Percentiles rank a stretch among this genome's conserved stretches.
Evolutionary conservation across 768 basidiomycete species (phyloP).

Genomic region (Mycena olivaceomarginata): DNA sequence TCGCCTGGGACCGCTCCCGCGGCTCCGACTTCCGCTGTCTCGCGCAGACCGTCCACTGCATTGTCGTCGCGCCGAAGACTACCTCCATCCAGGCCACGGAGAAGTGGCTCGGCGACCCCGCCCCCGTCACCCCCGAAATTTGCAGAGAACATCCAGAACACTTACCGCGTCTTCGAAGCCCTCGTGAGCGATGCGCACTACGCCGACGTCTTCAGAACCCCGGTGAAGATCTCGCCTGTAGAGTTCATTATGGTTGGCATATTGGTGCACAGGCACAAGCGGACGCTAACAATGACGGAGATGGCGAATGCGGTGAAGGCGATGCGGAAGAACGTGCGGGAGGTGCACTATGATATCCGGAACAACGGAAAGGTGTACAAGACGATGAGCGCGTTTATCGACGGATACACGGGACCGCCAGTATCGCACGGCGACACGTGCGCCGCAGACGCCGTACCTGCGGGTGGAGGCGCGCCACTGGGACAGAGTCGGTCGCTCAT

Average conservation of each 20-base stretch:
- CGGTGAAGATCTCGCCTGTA: conserved; percentile 78
- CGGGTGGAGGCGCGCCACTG: too few species aligned
- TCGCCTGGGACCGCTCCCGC: conserved; percentile 61
- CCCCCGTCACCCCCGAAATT: conserved; percentile 57
- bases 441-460: too few species aligned
- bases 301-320: conserved; percentile 66
- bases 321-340: conserved; percentile 75
- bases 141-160: conserved; percentile 56
- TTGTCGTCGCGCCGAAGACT: too few species aligned
- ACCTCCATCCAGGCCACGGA: conserved; percentile 68
- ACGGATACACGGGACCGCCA: conserved; percentile 26
- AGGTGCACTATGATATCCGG: conserved; percentile 77
- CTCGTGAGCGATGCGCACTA: conserved; percentile 67
- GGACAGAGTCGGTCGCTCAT: too few species aligned
- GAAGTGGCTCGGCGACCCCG: conserved; percentile 67
- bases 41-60: too few species aligned
- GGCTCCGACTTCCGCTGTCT: conserved; percentile 75
- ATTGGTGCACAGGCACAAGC: conserved; percentile 71
- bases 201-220: too few species aligned
- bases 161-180: conserved; percentile 67
- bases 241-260: conserved; percentile 79
- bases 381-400: conserved; percentile 73
- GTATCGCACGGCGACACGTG: conserved; percentile 28
- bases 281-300: conserved; percentile 57
- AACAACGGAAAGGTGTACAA: conserved; percentile 76